Conservation (phyloP, 2,329 filamentous ascomycete genomes). For the Canariomyces notabilis region DNA sequence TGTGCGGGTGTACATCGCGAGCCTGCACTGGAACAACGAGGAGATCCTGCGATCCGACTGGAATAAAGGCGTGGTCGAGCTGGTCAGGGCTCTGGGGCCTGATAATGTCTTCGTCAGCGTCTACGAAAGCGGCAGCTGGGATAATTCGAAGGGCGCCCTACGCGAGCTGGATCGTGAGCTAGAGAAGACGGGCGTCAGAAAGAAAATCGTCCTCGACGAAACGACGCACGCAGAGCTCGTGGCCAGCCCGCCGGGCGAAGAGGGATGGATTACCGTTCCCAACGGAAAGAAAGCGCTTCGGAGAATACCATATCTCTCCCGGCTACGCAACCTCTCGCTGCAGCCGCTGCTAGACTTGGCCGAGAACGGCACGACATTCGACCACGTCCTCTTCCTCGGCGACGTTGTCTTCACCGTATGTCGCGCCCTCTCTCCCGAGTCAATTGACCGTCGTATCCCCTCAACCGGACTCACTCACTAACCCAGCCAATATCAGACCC, state of each 20-base stretch:
- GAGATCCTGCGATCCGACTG: constrained; percentile 53
- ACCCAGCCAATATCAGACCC: no score
- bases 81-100: constrained; percentile 52
- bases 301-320: constrained; percentile 63
- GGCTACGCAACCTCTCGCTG: constrained; percentile 58
- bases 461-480: no score
- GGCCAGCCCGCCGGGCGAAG: constrained; percentile 31
- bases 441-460: no score
- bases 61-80: constrained; percentile 52
- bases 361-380: constrained; percentile 45
- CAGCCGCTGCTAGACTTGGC: constrained; percentile 50
- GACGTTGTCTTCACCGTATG: constrained; percentile 55
- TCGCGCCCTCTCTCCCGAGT: no score
- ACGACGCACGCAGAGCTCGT: constrained; percentile 47
- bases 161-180: constrained; percentile 51
- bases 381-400: constrained; percentile 55
- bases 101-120: constrained; percentile 62
- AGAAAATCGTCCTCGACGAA: constrained; percentile 53
- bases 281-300: constrained; percentile 50
- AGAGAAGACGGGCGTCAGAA: constrained; percentile 44
- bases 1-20: constrained; percentile 55
- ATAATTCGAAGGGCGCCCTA: constrained; percentile 60
- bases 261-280: constrained; percentile 57
- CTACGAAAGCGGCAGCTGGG: constrained; percentile 63
- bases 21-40: constrained; percentile 64